Base-by-base conservation (phyloP, 257 asterid genomes). In the Plantago ovata region DNA sequence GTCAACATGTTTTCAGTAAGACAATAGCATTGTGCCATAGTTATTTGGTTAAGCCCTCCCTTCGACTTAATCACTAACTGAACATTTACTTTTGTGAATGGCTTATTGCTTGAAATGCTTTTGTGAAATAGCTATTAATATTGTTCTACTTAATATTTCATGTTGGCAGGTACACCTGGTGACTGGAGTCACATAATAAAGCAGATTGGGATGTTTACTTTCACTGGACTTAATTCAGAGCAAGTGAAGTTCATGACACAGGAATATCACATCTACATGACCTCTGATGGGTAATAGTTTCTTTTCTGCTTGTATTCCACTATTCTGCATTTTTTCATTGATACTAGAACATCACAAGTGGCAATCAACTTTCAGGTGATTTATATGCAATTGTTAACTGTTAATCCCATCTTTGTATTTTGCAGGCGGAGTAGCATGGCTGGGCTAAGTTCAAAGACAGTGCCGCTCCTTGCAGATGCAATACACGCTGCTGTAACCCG, bases 361-460 rank as follows among this genome's bases (percentile, higher is more conserved):
- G 16, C 53, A 46, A 20, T 9, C 28, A 18, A 22, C 15, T 6
- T 3, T 1, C 8, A 6, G 20, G 51, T 45, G 7, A 45, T 45
- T n/a, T n/a, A 16, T 15, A 45, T 45, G 51, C 51, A 45, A 16
- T 28, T 8, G 6, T 14, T 15, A 8, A 46, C 11, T 46, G 24
- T 18, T 46, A 45, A 21, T 50, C 56, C 21, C 53, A 48, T 50
- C 16, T 49, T 49, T 14, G 32, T 50, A 4, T 50, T 44, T 38
- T 69, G 73, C 87, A 89, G 97, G 85, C 73, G 95, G 69, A 89
- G 86, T 49, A 89, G 97, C 81, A 84, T 86, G 97, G 93, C 93
- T 32, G 95, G 96, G 53, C 93, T 85, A 5, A 87, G 95, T 65
- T 77, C 93, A 21, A 72, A 18, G 41, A 84, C 87, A 40, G 73